Base-by-base conservation (phyloP, 768 basidiomycete genomes). In the Hysterangium stoloniferum region DNA sequence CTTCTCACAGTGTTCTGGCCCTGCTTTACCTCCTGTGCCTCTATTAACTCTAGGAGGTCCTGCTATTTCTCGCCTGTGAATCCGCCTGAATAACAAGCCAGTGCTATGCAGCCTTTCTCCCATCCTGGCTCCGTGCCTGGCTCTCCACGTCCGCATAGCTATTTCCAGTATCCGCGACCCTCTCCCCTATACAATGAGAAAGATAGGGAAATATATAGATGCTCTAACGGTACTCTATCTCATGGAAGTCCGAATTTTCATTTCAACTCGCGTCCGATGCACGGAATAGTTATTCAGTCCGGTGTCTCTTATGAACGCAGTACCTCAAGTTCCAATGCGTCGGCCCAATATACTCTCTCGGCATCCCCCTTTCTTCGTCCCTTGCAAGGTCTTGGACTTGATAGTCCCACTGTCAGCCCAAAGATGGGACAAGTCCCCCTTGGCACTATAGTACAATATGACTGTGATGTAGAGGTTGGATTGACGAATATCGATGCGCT, bases 311-410 rank as follows among this genome's bases (percentile, higher is more conserved):
- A 41, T 40, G 49, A 51, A 27, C 49, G 49, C 9, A 41, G 38
- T 34, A 40, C 37, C 15, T 48, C 45, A 22, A n/a, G n/a, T n/a
- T n/a, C n/a, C n/a, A n/a, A n/a, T n/a, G n/a, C n/a, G n/a, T n/a
- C n/a, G n/a, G 35, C 22, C 4, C 48, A 49, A n/a, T 40, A 42
- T 19, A 87, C 86, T 1, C 86, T 86, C 1, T 82, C 80, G 17
- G 82, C 85, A 1, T 85, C 82, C 53, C 86, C 86, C 1, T 88
- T 90, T 73, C 76, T 90, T 19, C 86, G 82, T 0, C 84, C 85
- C 2, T 66, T 90, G 56, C 75, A 83, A 48, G 82, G 82, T 5
- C 74, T 90, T 31, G 49, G 49, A 2, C 25, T 51, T 28, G 28
- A 38, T 29, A 51, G 49, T 31, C 49, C 49, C 25, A 28, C 24